A percentile compares a stretch with the other conserved stretches of the same genome.
Conservation (phyloP, 2,329 filamentous ascomycete genomes). For the Ophiostoma fasciatum region DNA sequence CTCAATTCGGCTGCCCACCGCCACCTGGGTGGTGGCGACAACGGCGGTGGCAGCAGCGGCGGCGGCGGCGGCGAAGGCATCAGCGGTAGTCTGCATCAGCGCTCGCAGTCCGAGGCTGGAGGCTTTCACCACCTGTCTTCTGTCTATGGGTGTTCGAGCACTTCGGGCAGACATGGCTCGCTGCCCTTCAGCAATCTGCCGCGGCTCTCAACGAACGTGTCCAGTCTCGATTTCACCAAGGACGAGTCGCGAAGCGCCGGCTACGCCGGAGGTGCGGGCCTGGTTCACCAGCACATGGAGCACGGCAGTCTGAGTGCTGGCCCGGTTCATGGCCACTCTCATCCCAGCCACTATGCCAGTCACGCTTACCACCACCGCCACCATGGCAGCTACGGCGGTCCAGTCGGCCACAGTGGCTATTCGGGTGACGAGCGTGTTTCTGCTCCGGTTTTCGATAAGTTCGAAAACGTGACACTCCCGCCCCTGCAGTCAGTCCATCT, state of each 20-base stretch:
- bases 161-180: background rate
- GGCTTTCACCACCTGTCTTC: slow-evolving; percentile 2
- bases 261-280: no score
- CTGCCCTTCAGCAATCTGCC: background rate
- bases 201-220: background rate
- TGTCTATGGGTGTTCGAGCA: background rate
- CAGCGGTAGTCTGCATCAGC: slow-evolving; percentile 9
- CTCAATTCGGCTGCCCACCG: background rate
- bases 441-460: background rate
- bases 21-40: no score
- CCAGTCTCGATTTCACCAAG: background rate
- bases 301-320: background rate
- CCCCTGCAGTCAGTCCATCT: slow-evolving; percentile 8
- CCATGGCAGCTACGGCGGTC: background rate
- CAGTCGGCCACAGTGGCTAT: no score
- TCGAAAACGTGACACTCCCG: slow-evolving; percentile 8
- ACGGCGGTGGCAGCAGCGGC: no score
- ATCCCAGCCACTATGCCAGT: background rate
- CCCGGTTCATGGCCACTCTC: background rate
- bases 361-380: background rate
- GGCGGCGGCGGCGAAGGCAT: no score
- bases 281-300: background rate
- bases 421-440: background rate
- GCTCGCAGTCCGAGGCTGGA: slow-evolving; percentile 11
- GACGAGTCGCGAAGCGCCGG: background rate